Conservation (phyloP, 345 rosid genomes). For the Mercurialis annua region DNA sequence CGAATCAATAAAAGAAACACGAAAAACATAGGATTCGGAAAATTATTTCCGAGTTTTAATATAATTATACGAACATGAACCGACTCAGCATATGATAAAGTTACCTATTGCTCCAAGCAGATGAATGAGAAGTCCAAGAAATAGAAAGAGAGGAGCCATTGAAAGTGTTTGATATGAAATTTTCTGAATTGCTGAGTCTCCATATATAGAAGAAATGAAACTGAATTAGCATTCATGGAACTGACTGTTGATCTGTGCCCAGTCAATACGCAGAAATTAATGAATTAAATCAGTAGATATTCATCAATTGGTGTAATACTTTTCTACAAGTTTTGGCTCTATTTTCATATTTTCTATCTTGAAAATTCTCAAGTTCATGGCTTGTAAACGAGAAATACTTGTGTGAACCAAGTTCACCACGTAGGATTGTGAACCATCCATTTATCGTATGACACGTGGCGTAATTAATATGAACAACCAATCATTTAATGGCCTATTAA, state of each 20-base stretch:
- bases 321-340: not conserved
- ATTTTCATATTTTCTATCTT: not conserved
- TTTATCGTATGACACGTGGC: too few relatives aligned
- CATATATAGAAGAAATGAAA: not conserved
- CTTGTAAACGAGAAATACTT: too few relatives aligned
- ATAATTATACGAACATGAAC: too few relatives aligned
- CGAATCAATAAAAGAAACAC: too few relatives aligned
- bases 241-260: not conserved
- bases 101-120: constrained; percentile 1
- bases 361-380: not conserved
- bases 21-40: too few relatives aligned
- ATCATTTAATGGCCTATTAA: too few relatives aligned
- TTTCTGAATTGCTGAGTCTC: not conserved
- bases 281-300: not conserved
- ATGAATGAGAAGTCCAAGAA: constrained; percentile 14
- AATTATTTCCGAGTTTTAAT: too few relatives aligned
- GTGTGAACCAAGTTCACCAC: too few relatives aligned
- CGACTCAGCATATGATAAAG: not conserved
- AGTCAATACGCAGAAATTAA: constrained; percentile 3
- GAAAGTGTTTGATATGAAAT: not conserved
- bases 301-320: not conserved
- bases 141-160: constrained; percentile 6
- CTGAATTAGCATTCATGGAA: too few relatives aligned
- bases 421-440: too few relatives aligned
- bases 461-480: too few relatives aligned